These are phyloP conservation scores for Ophiostoma pallidulum DNA, from an alignment of 2,329 filamentous ascomycete genomes.

Conservation along the genomic window DNA sequence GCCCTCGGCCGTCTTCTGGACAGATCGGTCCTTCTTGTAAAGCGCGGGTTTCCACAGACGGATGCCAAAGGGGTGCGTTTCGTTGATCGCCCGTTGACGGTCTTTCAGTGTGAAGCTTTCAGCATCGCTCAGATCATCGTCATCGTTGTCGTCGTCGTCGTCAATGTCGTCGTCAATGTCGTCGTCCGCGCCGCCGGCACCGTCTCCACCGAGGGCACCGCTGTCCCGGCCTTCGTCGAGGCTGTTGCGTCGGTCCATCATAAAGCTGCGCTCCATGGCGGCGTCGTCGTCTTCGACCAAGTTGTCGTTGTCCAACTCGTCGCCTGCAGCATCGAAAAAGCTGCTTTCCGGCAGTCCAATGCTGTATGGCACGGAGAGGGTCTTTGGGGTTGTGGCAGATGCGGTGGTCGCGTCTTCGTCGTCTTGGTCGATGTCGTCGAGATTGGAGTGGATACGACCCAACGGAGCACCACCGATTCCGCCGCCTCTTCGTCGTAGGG, in stretches of 20 bases:
- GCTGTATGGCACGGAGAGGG: conserved; percentile 1
- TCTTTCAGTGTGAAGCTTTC: conserved; percentile 98
- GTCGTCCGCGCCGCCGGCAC: conserved; percentile 28
- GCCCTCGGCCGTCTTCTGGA: conserved; percentile 89
- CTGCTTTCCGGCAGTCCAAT: background rate
- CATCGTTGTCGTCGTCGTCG: conserved; percentile 51
- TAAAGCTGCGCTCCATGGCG: conserved; percentile 6
- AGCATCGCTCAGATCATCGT: conserved; percentile 72
- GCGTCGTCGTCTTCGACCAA: conserved; percentile 7
- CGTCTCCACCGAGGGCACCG: conserved; percentile 27
- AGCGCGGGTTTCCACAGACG: conserved; percentile 97
- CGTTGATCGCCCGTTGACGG: conserved; percentile 93
- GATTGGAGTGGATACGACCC: conserved; percentile 22
- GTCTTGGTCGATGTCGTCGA: conserved; percentile 19
- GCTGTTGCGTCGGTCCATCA: conserved; percentile 12
- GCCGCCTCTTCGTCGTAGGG: conserved; percentile 7
- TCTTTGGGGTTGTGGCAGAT: background rate
- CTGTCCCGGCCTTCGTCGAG: conserved; percentile 28
- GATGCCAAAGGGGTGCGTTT: conserved; percentile 97
- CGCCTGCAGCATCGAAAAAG: background rate
- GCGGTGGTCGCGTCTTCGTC: conserved; percentile 17
- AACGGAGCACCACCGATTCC: conserved; percentile 10
- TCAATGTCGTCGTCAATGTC: conserved; percentile 30
- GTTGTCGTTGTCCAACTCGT: background rate
- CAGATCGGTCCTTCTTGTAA: conserved; percentile 95